Base-by-base conservation (phyloP, 2,329 filamentous ascomycete genomes). In the Fonsecaea nubica region DNA sequence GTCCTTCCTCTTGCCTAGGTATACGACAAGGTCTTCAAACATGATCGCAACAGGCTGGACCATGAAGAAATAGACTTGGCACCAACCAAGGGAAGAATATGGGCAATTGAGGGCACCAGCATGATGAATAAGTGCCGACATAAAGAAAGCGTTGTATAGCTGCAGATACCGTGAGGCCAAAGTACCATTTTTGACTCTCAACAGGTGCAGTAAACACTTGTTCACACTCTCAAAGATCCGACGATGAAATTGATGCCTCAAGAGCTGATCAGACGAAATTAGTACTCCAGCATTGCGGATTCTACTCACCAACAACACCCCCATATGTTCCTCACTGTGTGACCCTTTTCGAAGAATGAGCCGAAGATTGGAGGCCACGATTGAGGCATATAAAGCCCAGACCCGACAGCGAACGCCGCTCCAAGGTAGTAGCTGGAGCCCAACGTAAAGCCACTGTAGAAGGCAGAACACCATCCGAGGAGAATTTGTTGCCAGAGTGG, bases 201-300 rank as follows among this genome's bases (percentile, higher is more conserved):
- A 33, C 30, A 64, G n/a, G 3, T 38, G 18, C 4, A 54, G 48
- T 2, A 68, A 53, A 33, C n/a, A 8, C 32, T 59, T 61, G 35
- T 65, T 69, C 13, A 36, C 35, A 15, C 58, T 61, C 56, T 69
- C 67, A 35, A 68, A 68, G 8, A 25, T 59, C 50, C 68, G 59
- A n/a, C 68, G 68, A 25, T 66, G 66, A 55, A 68, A 48, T 40
- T 70, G 68, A 56, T 70, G 65, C 68, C 68, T 69, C 5, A 21
- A 53, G 21, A 38, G 13, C 18, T 35, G 38, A 33, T 66, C 12
- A 66, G 61, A 33, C 15, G 33, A 30, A 9, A 18, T 32, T 10
- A 21, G 6, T 42, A 3, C 2, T 21, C 15, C 48, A 30, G 30
- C 3, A 0, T 5, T 10, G 38, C 18, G 7, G 32, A 5, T 6